Evolutionary conservation across 2,329 filamentous ascomycete genomes (phyloP).

Genomic region (Corynespora cassiicola): DNA sequence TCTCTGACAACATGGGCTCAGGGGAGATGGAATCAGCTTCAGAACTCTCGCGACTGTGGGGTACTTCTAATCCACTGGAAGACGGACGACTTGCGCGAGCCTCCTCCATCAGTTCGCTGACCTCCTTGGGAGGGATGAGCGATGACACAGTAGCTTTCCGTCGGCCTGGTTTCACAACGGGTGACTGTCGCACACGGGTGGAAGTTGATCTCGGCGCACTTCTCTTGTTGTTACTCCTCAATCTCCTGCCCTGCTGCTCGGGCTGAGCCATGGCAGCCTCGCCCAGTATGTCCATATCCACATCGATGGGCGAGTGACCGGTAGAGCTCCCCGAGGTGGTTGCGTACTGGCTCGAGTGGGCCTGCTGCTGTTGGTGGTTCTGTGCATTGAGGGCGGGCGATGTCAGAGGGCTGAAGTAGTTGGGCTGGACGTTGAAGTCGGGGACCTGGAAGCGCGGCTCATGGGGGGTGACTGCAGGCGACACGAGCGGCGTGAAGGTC

Average conservation of each 20-base stretch:
- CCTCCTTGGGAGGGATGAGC: conserved; percentile 53
- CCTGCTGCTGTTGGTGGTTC: conserved; percentile 46
- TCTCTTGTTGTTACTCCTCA: conserved; percentile 53
- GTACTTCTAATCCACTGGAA: conserved; percentile 29
- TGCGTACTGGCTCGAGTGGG: conserved; percentile 43
- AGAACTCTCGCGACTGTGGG: conserved; percentile 46
- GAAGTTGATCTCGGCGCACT: conserved; percentile 57
- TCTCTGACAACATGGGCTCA: conserved; percentile 57
- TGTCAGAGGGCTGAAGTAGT: conserved; percentile 83
- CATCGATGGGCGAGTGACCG: conserved; percentile 56
- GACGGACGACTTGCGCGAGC: conserved; percentile 31
- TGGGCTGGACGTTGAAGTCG: conserved; percentile 67
- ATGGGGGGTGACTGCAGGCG: conserved; percentile 82
- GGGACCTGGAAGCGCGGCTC: conserved; percentile 69
- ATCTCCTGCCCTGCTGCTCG: conserved; percentile 53
- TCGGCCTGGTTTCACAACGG: conserved; percentile 70
- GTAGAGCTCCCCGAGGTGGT: conserved; percentile 57
- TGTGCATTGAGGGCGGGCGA: conserved; percentile 82
- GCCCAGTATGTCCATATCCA: conserved; percentile 53
- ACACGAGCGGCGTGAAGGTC: conserved; percentile 81
- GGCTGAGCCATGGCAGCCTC: conserved; percentile 39
- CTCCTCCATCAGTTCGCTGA: conserved; percentile 49
- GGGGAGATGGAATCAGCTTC: conserved; percentile 58
- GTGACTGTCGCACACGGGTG: conserved; percentile 68
- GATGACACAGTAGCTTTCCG: conserved; percentile 54